Percentiles rank a stretch among this genome's conserved stretches.
phyloP scores from a whole-genome alignment of 2,329 filamentous ascomycete genomes.

The Penicillium freii region DNA sequence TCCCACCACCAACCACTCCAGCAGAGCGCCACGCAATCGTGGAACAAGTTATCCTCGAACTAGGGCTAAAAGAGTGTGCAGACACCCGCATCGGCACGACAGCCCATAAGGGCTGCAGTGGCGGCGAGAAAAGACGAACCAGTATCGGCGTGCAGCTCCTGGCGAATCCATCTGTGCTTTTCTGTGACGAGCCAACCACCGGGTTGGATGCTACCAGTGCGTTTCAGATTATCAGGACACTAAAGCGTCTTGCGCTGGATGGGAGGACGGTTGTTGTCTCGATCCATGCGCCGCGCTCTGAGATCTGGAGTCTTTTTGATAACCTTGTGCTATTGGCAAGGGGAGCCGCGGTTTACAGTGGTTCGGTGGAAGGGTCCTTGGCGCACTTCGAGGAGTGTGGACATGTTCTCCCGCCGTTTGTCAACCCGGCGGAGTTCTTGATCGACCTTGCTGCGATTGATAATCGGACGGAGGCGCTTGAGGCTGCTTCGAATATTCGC shows the following conservation, averaged over 20 bases:
- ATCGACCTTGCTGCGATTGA: slow-evolving; percentile 74
- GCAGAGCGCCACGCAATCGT: slow-evolving; percentile 63
- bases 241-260: slow-evolving; percentile 66
- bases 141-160: slow-evolving; percentile 76
- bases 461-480: slow-evolving; percentile 65
- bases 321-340: slow-evolving; percentile 66
- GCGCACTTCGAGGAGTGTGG: slow-evolving; percentile 63
- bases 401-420: slow-evolving; percentile 64
- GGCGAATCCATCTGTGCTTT: slow-evolving; percentile 74
- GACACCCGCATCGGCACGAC: slow-evolving; percentile 70
- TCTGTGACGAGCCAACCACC: slow-evolving; percentile 77
- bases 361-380: slow-evolving; percentile 57
- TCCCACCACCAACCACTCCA: slow-evolving; percentile 61
- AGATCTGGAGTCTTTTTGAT: slow-evolving; percentile 77
- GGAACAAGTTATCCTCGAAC: slow-evolving; percentile 72
- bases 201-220: slow-evolving; percentile 71
- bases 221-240: slow-evolving; percentile 67
- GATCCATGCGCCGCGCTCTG: slow-evolving; percentile 74
- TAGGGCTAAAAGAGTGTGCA: slow-evolving; percentile 74
- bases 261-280: slow-evolving; percentile 71
- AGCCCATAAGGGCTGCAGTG: slow-evolving; percentile 71
- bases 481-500: slow-evolving; percentile 57
- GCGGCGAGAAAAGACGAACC: slow-evolving; percentile 73
- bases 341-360: slow-evolving; percentile 68
- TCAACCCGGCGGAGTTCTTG: slow-evolving; percentile 74